phyloP scores from a whole-genome alignment of 2,329 filamentous ascomycete genomes.

The Ophiostoma sp. region DNA sequence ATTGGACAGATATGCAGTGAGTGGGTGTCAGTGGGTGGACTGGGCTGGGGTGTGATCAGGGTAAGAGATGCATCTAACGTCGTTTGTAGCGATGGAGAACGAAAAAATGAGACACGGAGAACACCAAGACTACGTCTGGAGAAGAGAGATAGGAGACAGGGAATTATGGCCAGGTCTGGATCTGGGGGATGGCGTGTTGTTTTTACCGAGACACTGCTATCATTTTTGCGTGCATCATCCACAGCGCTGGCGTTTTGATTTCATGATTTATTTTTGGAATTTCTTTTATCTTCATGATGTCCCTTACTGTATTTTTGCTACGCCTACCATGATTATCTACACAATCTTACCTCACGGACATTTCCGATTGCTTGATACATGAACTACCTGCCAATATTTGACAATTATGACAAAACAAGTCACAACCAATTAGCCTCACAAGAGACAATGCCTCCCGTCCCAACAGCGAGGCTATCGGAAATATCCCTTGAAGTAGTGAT shows the following conservation, averaged over 20 bases:
- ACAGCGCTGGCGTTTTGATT: constrained; percentile 12
- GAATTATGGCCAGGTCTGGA: neutral
- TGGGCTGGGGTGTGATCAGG: neutral
- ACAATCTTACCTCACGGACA: neutral
- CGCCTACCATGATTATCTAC: neutral
- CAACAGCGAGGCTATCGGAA: neutral
- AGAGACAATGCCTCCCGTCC: neutral
- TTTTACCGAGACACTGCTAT: neutral
- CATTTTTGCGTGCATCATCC: neutral
- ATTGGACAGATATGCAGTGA: neutral
- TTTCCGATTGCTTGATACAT: neutral
- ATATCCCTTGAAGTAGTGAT: neutral
- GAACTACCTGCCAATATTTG: no score
- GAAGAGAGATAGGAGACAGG: neutral
- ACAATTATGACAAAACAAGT: neutral
- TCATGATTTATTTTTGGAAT: neutral
- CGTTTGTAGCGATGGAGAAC: neutral
- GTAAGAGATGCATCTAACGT: neutral
- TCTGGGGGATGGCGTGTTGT: neutral
- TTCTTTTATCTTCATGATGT: no score
- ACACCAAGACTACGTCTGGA: neutral
- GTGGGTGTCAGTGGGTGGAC: neutral
- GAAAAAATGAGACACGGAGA: neutral
- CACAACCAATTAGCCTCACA: neutral
- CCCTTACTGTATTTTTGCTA: neutral